Conservation (phyloP, 805 yeast species). For the Pichia phayaonensis region DNA sequence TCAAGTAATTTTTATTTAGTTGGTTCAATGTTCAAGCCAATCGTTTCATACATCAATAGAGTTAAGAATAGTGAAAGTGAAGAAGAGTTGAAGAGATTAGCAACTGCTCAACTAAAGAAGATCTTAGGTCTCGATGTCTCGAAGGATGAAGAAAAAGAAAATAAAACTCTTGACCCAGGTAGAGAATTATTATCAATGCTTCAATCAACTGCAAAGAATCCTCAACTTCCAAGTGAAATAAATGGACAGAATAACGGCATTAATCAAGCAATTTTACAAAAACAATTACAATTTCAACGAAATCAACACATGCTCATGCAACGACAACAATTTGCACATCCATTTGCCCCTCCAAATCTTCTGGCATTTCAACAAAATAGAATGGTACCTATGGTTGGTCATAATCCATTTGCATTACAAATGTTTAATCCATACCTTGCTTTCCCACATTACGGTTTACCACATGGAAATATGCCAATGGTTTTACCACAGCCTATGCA, state of each 20-base stretch:
- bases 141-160: conserved; percentile 19
- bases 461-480: neutral
- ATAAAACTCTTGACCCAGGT: conserved; percentile 52
- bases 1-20: conserved; percentile 36
- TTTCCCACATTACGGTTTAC: conserved; percentile 8
- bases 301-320: neutral
- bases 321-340: conserved; percentile 10
- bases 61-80: conserved; percentile 44
- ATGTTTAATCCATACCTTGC: conserved; percentile 20
- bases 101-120: conserved; percentile 57
- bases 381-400: conserved; percentile 12
- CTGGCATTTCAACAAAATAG: conserved; percentile 4
- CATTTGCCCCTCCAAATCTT: conserved; percentile 12
- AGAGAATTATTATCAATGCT: conserved; percentile 65
- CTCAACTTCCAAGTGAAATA: conserved; percentile 9
- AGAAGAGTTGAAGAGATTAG: conserved; percentile 51
- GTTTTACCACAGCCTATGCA: conserved; percentile 6
- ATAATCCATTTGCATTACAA: conserved; percentile 20
- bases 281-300: conserved; percentile 9
- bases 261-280: neutral
- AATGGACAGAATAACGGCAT: neutral
- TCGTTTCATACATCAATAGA: conserved; percentile 47
- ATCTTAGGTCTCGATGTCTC: conserved; percentile 49
- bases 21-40: conserved; percentile 42
- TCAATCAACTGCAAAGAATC: conserved; percentile 36